Evolutionary conservation across 345 rosid genomes (phyloP).

Genomic region (Tarenaya hassleriana): DNA sequence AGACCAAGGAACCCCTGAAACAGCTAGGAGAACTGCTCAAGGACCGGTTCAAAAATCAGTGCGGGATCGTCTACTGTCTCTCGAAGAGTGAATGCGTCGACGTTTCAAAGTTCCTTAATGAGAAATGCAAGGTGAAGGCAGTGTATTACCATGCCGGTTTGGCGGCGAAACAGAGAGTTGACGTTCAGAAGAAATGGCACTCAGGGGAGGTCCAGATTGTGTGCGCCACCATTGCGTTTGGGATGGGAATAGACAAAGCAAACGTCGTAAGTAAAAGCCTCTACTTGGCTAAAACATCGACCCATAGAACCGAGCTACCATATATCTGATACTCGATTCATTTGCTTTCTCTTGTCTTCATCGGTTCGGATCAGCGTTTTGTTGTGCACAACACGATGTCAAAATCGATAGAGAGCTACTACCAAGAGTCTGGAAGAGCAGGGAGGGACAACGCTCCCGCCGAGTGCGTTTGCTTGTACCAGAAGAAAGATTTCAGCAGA

Average conservation of each 20-base stretch:
- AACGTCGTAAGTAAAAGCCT: conserved; percentile 65
- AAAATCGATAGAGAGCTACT: conserved; percentile 90
- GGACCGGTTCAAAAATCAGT: conserved; percentile 60
- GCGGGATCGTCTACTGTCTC: conserved; percentile 83
- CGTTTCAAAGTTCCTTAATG: conserved; percentile 63
- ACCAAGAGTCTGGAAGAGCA: conserved; percentile 95
- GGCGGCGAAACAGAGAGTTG: conserved; percentile 61
- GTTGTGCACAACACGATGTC: conserved; percentile 87
- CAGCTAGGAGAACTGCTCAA: conserved; percentile 70
- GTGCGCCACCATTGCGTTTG: conserved; percentile 90
- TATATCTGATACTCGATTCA: too few species aligned
- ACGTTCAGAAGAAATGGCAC: conserved; percentile 82
- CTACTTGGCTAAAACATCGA: neutral
- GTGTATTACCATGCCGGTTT: conserved; percentile 80
- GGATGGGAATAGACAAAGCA: conserved; percentile 97
- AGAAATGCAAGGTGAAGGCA: conserved; percentile 65
- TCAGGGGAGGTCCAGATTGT: conserved; percentile 70
- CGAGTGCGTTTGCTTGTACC: conserved; percentile 64
- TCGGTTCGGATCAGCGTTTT: conserved; percentile 48
- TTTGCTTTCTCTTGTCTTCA: neutral
- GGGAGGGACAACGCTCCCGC: conserved; percentile 74
- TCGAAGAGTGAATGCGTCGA: conserved; percentile 82
- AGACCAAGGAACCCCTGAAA: conserved; percentile 67
- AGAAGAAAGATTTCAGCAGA: conserved; percentile 91
- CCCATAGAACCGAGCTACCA: neutral